Percentiles rank a stretch among this genome's conserved stretches.
These are phyloP conservation scores for Penicillium parvum DNA, from an alignment of 495 filamentous ascomycete species.

Conservation along the genomic window DNA sequence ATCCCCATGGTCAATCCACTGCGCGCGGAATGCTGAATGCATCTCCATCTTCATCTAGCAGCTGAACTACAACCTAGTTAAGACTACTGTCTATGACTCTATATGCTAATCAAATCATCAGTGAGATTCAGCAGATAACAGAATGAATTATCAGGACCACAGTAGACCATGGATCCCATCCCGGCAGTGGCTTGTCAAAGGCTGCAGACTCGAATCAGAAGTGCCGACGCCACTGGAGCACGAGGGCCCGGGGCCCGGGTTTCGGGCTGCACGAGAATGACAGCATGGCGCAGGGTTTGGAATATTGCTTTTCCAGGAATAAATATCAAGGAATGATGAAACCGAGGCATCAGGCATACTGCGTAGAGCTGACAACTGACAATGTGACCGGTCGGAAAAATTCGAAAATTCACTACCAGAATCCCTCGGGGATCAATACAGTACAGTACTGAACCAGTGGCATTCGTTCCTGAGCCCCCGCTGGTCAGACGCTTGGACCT, in stretches of 20 bases:
- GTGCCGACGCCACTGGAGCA: slow-evolving; percentile 20
- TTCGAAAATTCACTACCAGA: no score
- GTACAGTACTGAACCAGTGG: slow-evolving; percentile 35
- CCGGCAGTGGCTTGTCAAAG: slow-evolving; percentile 20
- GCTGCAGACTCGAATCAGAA: slow-evolving; percentile 19
- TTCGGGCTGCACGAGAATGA: slow-evolving; percentile 10
- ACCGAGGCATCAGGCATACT: no score
- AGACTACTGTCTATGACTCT: no score
- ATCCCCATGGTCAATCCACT: slow-evolving; percentile 16
- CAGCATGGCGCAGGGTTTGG: neutral
- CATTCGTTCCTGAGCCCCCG: slow-evolving; percentile 30
- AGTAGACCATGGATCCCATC: slow-evolving; percentile 10
- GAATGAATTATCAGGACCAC: slow-evolving; percentile 5
- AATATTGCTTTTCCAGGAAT: neutral
- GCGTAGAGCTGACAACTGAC: no score
- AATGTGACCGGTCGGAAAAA: slow-evolving; percentile 20
- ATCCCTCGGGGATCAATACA: no score
- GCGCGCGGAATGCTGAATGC: slow-evolving; percentile 1
- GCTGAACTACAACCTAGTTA: no score
- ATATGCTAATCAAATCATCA: no score
- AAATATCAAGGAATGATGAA: no score
- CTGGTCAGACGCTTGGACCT: slow-evolving; percentile 20
- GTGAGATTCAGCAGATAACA: neutral
- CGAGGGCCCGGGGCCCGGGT: slow-evolving; percentile 3
- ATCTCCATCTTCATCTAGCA: no score